These are phyloP conservation scores for Yarrowia keelungensis DNA, from an alignment of 805 yeast species.

Conservation along the genomic window DNA sequence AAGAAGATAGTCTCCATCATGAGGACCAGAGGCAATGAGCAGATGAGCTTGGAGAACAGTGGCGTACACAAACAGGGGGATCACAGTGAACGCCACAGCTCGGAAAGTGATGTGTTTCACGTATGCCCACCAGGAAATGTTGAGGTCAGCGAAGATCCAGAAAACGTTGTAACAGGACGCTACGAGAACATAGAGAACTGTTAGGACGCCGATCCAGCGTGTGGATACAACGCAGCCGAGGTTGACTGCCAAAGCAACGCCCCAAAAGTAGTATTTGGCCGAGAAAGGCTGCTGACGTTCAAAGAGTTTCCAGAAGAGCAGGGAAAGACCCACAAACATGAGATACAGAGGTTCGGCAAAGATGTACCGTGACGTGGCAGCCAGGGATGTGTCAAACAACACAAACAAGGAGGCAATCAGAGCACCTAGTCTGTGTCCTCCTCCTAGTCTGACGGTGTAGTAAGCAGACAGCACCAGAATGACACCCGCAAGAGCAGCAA, in stretches of 20 bases:
- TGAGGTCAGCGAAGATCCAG: slow-evolving; percentile 64
- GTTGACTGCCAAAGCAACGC: slow-evolving; percentile 52
- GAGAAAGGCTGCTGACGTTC: slow-evolving; percentile 52
- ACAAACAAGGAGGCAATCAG: slow-evolving; percentile 55
- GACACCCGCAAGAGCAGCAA: slow-evolving; percentile 57
- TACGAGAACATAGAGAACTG: slow-evolving; percentile 58
- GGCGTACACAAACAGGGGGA: slow-evolving; percentile 61
- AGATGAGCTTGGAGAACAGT: slow-evolving; percentile 59
- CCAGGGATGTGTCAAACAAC: slow-evolving; percentile 59
- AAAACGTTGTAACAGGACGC: slow-evolving; percentile 57
- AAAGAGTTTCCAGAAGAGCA: slow-evolving; percentile 54
- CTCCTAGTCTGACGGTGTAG: slow-evolving; percentile 55
- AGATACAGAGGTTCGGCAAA: slow-evolving; percentile 48
- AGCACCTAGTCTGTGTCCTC: slow-evolving; percentile 55
- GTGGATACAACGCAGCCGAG: slow-evolving; percentile 58
- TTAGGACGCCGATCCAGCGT: slow-evolving; percentile 63
- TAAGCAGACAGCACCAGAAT: slow-evolving; percentile 55
- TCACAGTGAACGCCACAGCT: slow-evolving; percentile 50
- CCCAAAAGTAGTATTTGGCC: slow-evolving; percentile 54
- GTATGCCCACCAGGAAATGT: slow-evolving; percentile 48
- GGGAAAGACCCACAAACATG: slow-evolving; percentile 48
- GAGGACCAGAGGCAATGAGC: slow-evolving; percentile 47
- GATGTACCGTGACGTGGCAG: slow-evolving; percentile 57
- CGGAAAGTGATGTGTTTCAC: slow-evolving; percentile 51
- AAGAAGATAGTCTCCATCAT: slow-evolving; percentile 59